Base-by-base conservation (phyloP, 805 yeast genomes). In the Suhomyces sp. region DNA sequence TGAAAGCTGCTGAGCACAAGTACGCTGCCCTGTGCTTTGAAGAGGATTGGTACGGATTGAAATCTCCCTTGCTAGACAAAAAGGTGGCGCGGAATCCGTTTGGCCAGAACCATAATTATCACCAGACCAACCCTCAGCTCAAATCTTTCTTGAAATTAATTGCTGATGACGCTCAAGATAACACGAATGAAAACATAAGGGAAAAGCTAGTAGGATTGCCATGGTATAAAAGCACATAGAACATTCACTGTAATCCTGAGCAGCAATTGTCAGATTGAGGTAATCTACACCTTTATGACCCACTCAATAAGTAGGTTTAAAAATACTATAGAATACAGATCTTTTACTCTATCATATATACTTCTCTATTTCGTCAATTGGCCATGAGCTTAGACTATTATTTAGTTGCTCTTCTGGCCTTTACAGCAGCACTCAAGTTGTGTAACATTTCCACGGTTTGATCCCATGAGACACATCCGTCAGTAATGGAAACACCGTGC, bases 401-500 rank as follows among this genome's bases (percentile, higher is more conserved):
- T 15, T 7, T 46, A 24, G 43, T 60, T 52, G 67, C 76, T 77
- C 96, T 86, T 82, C 99, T 89, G 51, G 80, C 72, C 71, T 83
- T 83, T 46, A 93, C 97, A 52, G 97, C 96, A 47, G 76, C 81
- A 43, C 97, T 87, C 61, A 94, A 81, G 57, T 83, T 84, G 44
- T 77, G 80, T 67, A 94, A 84, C 82, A 93, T 92, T 3, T 69
- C 77, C 53, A 82, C 94, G 49, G 99, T 94, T 51, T 88, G 79
- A 56, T 89, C 96, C 90, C 96, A 91, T 55, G 86, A 79, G 51
- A 94, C 96, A 79, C 99, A 94, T 25, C 94, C 97, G 72, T 94
- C 99, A 55, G 99, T 94, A 70, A 94, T 91, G 54, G 96, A 87
- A 57, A 92, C 96, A 72, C 99, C 99, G 78, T 92, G 89, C 67